These are phyloP conservation scores for Neoarthrinium moseri DNA, from an alignment of 2,329 filamentous ascomycete genomes.

Conservation along the genomic window DNA sequence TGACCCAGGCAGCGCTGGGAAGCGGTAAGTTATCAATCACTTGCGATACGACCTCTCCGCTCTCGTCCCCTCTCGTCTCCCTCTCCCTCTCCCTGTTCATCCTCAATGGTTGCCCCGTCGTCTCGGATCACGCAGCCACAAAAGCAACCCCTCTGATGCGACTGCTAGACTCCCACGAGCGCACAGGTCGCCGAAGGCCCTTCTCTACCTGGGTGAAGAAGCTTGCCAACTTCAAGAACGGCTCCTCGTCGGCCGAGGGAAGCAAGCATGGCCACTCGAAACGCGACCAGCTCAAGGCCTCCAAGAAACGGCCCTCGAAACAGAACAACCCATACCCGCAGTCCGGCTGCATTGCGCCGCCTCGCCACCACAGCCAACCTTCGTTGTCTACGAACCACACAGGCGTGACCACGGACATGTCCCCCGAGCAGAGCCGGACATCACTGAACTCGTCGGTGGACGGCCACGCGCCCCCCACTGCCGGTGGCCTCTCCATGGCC, in stretches of 20 bases:
- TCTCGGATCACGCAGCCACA: no score
- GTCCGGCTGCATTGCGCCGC: conserved; percentile 59
- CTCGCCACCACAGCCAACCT: conserved; percentile 43
- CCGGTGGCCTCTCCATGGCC: conserved; percentile 70
- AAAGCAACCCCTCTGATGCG: conserved; percentile 2
- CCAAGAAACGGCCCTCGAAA: conserved; percentile 61
- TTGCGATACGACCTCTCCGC: no score
- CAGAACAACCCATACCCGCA: conserved; percentile 93
- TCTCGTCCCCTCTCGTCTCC: neutral
- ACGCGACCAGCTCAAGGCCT: conserved; percentile 33
- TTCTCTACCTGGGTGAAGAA: conserved; percentile 96
- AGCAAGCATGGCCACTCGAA: conserved; percentile 38
- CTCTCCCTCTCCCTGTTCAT: neutral
- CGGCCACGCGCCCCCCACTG: conserved; percentile 54
- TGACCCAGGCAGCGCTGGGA: conserved; percentile 1
- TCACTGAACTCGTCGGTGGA: conserved; percentile 63
- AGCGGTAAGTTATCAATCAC: conserved; percentile 2
- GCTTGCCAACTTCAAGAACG: conserved; percentile 77
- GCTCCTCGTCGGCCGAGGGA: conserved; percentile 58
- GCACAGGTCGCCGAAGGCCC: conserved; percentile 70
- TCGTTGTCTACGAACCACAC: conserved; percentile 58
- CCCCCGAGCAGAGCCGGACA: conserved; percentile 54
- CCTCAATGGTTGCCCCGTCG: neutral
- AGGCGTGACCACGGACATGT: conserved; percentile 47
- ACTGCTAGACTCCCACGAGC: conserved; percentile 60